Conservation (phyloP, 2,329 filamentous ascomycete species). For the Aspergillus sp. region DNA sequence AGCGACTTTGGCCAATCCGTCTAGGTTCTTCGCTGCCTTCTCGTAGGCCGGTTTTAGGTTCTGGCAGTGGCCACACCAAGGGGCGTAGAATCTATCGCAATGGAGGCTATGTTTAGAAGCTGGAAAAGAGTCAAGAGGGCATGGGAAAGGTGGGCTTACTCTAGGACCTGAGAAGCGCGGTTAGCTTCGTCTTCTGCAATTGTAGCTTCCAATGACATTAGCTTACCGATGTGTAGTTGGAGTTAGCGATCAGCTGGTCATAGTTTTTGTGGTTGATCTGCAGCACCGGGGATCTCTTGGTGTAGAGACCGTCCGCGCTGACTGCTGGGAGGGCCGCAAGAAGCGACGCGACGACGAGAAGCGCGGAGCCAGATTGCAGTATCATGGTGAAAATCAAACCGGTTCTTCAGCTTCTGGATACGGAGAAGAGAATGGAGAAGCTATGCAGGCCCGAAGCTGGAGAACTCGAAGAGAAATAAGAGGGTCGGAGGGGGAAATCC, state of each 20-base stretch:
- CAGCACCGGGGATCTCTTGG: constrained; percentile 81
- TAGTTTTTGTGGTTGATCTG: constrained; percentile 79
- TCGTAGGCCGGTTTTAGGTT: constrained; percentile 95
- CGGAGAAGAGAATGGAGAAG: constrained; percentile 2
- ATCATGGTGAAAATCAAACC: constrained; percentile 22
- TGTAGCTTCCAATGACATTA: neutral
- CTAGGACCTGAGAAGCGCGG: constrained; percentile 46
- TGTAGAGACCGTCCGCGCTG: constrained; percentile 72
- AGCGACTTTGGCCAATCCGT: constrained; percentile 91
- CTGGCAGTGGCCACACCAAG: constrained; percentile 97
- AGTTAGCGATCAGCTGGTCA: constrained; percentile 77
- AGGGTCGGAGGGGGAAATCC: constrained; percentile 7
- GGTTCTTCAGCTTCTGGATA: neutral
- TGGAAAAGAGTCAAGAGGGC: constrained; percentile 12
- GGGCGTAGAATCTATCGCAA: constrained; percentile 80
- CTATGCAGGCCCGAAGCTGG: constrained; percentile 3
- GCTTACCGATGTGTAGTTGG: constrained; percentile 85
- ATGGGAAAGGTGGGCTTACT: constrained; percentile 41
- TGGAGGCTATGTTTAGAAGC: constrained; percentile 33
- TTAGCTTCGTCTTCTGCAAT: constrained; percentile 15
- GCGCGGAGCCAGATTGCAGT: constrained; percentile 41
- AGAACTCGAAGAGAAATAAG: constrained; percentile 8
- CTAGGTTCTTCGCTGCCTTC: constrained; percentile 83
- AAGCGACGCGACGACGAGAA: constrained; percentile 58
- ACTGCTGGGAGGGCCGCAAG: constrained; percentile 66